phyloP scores from a whole-genome alignment of 2,329 filamentous ascomycete genomes.

The Colletotrichum ledebouriae region DNA sequence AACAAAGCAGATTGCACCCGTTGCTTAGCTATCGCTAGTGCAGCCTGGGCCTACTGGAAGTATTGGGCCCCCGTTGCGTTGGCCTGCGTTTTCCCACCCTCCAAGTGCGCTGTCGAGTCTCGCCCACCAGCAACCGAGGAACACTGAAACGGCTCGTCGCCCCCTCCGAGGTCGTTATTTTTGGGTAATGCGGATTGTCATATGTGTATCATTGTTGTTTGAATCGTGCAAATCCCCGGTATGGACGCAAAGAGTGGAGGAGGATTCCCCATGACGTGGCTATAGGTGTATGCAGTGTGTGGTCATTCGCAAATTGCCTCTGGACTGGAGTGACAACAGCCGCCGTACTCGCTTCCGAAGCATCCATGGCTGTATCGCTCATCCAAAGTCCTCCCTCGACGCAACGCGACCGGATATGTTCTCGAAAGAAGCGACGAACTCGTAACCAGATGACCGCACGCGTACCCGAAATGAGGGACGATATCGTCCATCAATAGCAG shows the following conservation, averaged over 20 bases:
- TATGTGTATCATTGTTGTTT: constrained; percentile 40
- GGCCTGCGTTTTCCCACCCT: not conserved
- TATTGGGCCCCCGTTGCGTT: not conserved
- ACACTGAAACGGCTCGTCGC: constrained; percentile 29
- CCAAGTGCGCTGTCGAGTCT: constrained; percentile 7
- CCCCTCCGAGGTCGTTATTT: constrained; percentile 28
- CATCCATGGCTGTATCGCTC: constrained; percentile 21
- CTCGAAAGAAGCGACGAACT: constrained; percentile 16
- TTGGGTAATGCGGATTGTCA: constrained; percentile 21
- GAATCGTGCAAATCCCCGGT: constrained; percentile 20
- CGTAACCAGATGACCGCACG: not conserved
- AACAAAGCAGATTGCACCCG: constrained; percentile 25
- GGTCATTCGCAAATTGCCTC: not conserved
- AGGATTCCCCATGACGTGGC: not conserved
- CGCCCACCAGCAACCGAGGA: constrained; percentile 4
- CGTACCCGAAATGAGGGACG: not conserved
- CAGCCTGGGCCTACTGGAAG: constrained; percentile 8
- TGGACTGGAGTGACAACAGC: too few species aligned
- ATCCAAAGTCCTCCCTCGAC: not conserved
- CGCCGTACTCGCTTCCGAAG: constrained; percentile 11
- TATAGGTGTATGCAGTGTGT: not conserved
- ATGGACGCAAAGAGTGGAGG: not conserved
- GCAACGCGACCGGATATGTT: not conserved
- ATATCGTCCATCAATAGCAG: constrained; percentile 5
- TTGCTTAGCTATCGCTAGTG: constrained; percentile 16